Conservation (phyloP, 2,329 filamentous ascomycete species). For the Fusarium virguliforme region DNA sequence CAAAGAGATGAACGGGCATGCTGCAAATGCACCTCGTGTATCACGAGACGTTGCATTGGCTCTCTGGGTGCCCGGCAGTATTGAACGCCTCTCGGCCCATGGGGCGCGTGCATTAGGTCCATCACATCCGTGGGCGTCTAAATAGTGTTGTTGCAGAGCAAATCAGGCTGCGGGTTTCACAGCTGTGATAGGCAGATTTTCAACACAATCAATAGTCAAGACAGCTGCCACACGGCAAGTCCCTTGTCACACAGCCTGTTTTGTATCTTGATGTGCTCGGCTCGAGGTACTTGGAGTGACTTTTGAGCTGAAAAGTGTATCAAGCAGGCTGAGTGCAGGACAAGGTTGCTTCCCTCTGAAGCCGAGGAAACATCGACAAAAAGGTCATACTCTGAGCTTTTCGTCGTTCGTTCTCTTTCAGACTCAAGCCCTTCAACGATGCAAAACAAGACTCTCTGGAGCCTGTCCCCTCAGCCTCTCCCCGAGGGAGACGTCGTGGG, state of each 20-base stretch:
- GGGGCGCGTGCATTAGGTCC: neutral
- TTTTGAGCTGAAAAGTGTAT: conserved; percentile 2
- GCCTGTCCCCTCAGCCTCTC: conserved; percentile 12
- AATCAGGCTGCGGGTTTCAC: conserved; percentile 1
- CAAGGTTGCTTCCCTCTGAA: neutral
- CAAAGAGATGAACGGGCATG: neutral
- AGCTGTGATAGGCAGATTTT: conserved; percentile 8
- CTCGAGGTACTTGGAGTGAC: conserved; percentile 19
- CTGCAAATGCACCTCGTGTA: neutral
- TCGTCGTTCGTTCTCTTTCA: neutral
- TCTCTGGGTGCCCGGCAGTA: neutral
- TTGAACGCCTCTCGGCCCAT: conserved; percentile 13
- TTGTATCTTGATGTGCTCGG: conserved; percentile 16
- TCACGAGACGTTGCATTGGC: conserved; percentile 6
- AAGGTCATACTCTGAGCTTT: neutral
- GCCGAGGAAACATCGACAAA: neutral
- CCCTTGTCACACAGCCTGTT: neutral
- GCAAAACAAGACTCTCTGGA: conserved; percentile 28
- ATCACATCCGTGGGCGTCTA: neutral
- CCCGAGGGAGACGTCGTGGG: conserved; percentile 12
- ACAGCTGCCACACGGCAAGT: neutral
- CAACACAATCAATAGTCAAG: neutral
- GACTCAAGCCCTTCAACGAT: conserved; percentile 3
- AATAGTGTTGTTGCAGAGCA: too few relatives aligned
- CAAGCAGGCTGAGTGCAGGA: neutral